Base-by-base conservation (phyloP, 148 eudicot species). In the Salicornia ramosissima region DNA sequence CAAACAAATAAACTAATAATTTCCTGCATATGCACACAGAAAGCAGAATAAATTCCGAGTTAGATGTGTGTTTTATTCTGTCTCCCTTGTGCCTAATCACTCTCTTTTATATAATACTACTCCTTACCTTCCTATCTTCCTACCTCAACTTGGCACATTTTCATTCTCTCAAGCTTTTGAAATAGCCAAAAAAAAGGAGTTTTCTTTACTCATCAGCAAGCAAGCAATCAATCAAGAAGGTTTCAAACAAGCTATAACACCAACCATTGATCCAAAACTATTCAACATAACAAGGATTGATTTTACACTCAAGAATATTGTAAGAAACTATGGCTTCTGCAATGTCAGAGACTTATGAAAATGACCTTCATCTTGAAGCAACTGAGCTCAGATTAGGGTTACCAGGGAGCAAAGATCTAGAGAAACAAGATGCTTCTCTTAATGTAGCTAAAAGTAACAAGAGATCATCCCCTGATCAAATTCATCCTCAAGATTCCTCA, bases 331-430 rank as follows among this genome's bases (percentile, higher is more conserved):
- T 82, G 85, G 85, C n/a, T n/a, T n/a, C n/a, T n/a, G n/a, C 79
- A 76, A 73, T 71, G 7, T 67, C 78, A 33, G 39, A 69, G 45
- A 73, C 54, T 54, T 79, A 46, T 51, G 82, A 70, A 43, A 59
- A 64, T 52, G 79, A 74, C 70, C 65, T 78, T 29, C 71, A 87
- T 69, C 80, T 88, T n/a, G 72, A 80, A 70, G 92, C 86, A 45
- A 86, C 92, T 3, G 90, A 88, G 78, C 70, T 88, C 47, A 78
- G 92, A 74, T 73, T 88, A 75, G 92, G 89, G 26, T 78, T 88
- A 16, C 92, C 88, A 0, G 90, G 92, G 16, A 68, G 79, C 40
- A 77, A 75, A 59, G 81, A 79, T 22, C 55, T 45, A 0, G 75
- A 71, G 39, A 75, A 72, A n/a, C 71, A 65, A 54, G 67, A 75